Conservation (phyloP, 2,329 filamentous ascomycete genomes). For the Fusarium sublunatum region DNA sequence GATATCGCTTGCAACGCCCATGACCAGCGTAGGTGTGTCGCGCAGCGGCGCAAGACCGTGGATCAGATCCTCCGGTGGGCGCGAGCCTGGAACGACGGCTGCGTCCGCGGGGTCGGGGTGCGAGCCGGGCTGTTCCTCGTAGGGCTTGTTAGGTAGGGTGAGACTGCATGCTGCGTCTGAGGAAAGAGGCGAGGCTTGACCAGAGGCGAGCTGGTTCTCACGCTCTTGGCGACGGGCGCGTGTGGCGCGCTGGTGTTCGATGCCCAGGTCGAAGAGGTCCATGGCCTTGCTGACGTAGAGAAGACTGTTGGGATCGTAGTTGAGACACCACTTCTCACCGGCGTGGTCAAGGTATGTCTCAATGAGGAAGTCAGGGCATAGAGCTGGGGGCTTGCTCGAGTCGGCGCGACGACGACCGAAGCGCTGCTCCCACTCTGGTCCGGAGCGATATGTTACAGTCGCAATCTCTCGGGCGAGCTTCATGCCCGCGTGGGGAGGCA, state of each 20-base stretch:
- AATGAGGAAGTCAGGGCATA: slow-evolving; percentile 98
- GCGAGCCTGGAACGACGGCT: slow-evolving; percentile 50
- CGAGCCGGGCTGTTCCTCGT: slow-evolving; percentile 79
- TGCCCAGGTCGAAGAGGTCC: slow-evolving; percentile 95
- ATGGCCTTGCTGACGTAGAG: slow-evolving; percentile 98
- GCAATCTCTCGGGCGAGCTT: slow-evolving; percentile 97
- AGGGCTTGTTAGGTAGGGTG: slow-evolving; percentile 83
- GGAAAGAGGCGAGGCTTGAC: slow-evolving; percentile 61
- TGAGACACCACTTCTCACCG: slow-evolving; percentile 96
- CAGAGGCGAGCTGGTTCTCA: slow-evolving; percentile 65
- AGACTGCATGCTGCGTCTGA: slow-evolving; percentile 71
- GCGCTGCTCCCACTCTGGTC: slow-evolving; percentile 96
- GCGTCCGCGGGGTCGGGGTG: slow-evolving; percentile 50
- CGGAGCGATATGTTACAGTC: slow-evolving; percentile 95
- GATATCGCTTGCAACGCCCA: slow-evolving; percentile 96
- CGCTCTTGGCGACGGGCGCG: slow-evolving; percentile 71
- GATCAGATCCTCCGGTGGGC: slow-evolving; percentile 83
- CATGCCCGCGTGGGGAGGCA: slow-evolving; percentile 96
- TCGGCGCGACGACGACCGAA: slow-evolving; percentile 92
- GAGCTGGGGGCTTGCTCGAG: slow-evolving; percentile 82
- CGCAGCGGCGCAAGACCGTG: slow-evolving; percentile 76
- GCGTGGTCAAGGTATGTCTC: slow-evolving; percentile 99
- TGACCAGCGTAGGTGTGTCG: slow-evolving; percentile 84
- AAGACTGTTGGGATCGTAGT: slow-evolving; percentile 95
- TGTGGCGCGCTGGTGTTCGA: slow-evolving; percentile 73